A percentile compares a stretch with the other conserved stretches of the same genome.
phyloP scores from a whole-genome alignment of 2,329 filamentous ascomycete genomes.

The Tolypocladium sp. region DNA sequence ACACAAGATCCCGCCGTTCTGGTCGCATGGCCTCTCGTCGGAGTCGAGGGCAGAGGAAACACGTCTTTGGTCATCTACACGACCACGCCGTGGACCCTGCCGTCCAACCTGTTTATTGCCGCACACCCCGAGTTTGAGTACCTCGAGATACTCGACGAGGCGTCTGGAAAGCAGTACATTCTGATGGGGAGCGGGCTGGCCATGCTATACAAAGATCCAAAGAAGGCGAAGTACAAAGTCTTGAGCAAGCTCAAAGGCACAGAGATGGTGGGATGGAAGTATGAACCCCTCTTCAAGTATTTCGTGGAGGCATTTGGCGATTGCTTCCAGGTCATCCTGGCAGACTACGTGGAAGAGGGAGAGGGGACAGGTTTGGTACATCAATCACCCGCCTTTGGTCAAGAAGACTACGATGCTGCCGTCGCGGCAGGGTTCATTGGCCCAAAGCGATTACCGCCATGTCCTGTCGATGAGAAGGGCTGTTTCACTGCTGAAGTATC shows the following conservation, averaged over 20 bases:
- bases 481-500: constrained; percentile 66
- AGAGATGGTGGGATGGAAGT: constrained; percentile 81
- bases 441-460: constrained; percentile 68
- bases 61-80: constrained; percentile 69
- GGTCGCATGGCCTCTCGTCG: constrained; percentile 74
- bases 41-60: constrained; percentile 26
- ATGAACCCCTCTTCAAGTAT: constrained; percentile 82
- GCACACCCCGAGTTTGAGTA: constrained; percentile 79
- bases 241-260: constrained; percentile 71
- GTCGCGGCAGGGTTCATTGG: constrained; percentile 68
- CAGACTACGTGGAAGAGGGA: constrained; percentile 77
- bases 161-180: constrained; percentile 79
- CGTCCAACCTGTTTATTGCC: constrained; percentile 69
- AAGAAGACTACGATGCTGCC: constrained; percentile 87
- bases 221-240: constrained; percentile 88
- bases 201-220: constrained; percentile 86
- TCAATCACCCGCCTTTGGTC: constrained; percentile 86
- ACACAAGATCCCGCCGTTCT: constrained; percentile 86
- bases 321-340: constrained; percentile 75
- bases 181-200: constrained; percentile 72
- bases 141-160: constrained; percentile 78
- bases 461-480: constrained; percentile 79
- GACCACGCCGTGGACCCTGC: constrained; percentile 78
- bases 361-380: constrained; percentile 93
- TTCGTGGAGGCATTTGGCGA: constrained; percentile 86